Base-by-base conservation (phyloP, 345 rosid genomes). In the Melaleuca quinquenervia region DNA sequence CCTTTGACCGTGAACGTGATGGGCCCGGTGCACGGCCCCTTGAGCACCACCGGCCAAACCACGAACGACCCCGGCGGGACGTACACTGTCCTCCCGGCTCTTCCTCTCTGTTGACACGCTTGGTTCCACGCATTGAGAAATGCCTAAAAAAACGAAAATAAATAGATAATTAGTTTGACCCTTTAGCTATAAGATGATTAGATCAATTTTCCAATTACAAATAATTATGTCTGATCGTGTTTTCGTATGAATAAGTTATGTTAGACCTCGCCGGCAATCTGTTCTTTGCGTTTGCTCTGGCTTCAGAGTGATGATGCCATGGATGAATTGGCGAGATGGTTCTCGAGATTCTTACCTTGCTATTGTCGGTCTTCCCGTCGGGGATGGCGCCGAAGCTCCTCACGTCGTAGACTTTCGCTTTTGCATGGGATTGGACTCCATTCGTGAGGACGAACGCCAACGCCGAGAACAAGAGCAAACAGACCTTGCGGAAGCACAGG, bases 1-100 rank as follows among this genome's bases (percentile, higher is more conserved):
- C 93, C 93, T n/a, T 50, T 41, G 22, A 88, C 7, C 13, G 32
- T 16, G 20, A 91, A 83, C 10, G 20, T 36, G 0, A 87, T 56
- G 5, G 87, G 52, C 3, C 89, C 87, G 18, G 87, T 88, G 84
- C 93, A 92, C 6, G 92, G 92, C 26, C 93, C 93, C 1, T 14
- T 1, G 50, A 90, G 86, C 11, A 8, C 20, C 16, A 87, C 52
- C 1, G 85, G 29, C 22, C 83, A 85, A 7, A 87, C 12, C 50
- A 83, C 14, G 84, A 56, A 90, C 51, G 74, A 32, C 10, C 92
- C 93, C 5, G 11, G 20, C 18, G 91, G 92, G 10, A 90, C 58
- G 32, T 52, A 41, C 52, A 91, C 62, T 50, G 32, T 64, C 22
- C 86, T 78, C n/a, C 26, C n/a, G 18, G 3, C 27, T 12, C 32